These are phyloP conservation scores for Trifolium repens DNA, from an alignment of 306 rosid genomes.

Conservation along the genomic window DNA sequence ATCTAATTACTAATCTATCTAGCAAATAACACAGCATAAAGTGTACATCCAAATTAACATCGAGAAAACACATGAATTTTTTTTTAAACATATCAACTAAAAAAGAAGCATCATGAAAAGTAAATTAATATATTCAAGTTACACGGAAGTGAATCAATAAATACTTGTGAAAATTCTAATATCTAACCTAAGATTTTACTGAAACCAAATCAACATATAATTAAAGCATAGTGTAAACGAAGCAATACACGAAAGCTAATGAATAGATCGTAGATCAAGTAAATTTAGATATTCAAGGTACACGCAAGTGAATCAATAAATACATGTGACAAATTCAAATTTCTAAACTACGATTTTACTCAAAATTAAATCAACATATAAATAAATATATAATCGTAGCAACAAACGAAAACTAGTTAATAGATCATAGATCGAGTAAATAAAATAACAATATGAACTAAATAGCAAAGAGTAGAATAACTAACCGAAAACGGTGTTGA, in stretches of 20 bases:
- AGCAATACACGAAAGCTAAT: not conserved
- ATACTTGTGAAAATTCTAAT: not conserved
- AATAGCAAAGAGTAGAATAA: not conserved
- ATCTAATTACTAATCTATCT: not conserved
- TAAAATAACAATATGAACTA: not conserved
- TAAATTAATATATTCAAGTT: not conserved
- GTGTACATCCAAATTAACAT: not conserved
- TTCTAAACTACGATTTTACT: not conserved
- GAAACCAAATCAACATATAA: not conserved
- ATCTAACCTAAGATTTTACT: not conserved
- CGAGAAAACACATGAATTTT: not conserved
- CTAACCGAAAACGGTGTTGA: slow-evolving; percentile 78
- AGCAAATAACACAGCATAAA: not conserved
- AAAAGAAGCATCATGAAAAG: not conserved
- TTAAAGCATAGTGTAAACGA: not conserved
- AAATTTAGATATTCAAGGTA: not conserved
- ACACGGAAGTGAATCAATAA: not conserved
- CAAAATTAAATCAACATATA: not conserved
- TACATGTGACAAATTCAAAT: not conserved
- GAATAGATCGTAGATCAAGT: not conserved
- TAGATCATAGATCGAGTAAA: not conserved
- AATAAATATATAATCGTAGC: not conserved
- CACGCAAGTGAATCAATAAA: not conserved
- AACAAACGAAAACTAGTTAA: not conserved
- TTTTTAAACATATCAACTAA: not conserved